Evolutionary conservation across 2,329 filamentous ascomycete species (phyloP), one percentile per base, ranked within the genome.

Genomic region (Sarocladiaceae sp.): DNA sequence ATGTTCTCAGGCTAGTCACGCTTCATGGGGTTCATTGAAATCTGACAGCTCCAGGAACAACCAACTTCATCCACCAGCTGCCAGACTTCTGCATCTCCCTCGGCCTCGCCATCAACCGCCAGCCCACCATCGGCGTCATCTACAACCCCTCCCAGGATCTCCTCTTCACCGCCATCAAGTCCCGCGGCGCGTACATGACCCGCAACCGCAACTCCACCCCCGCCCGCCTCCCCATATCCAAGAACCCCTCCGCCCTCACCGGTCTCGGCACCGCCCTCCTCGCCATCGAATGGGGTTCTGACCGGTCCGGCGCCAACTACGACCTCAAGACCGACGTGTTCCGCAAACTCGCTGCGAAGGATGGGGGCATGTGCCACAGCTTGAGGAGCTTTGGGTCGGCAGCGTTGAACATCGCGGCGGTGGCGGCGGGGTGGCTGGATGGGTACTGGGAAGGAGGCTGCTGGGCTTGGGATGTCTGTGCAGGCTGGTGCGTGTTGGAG

Each of bases 391-490:
- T 88, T 49, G 86, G 86, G 2, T 82, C 76, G 42, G 86, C 86
- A 6, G 86, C 86, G 32, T 66, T 91, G 54, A 90, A 90, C 60
- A 62, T 90, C 15, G 87, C 83, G 46, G 75, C 73, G 31, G 82
- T 88, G 3, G 86, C 86, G 3, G 76, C 78, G 9, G 86, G 86
- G 0, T 74, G 80, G 59, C 53, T 88, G 20, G 86, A 91, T 59
- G 55, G 79, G 18, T 91, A 88, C 60, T 91, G 86, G 86, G 86
- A 91, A 65, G 85, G 83, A 29, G 86, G 87, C 1, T 88, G 84
- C 62, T 91, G 85, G 77, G 84, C 85, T 2, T 91, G 86, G 86
- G 86, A 91, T 60, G 86, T 91, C 2, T 87, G 83, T 57, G 87
- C 87, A 4, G 86, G 82, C 0, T 90, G 85, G 86, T 80, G 82